phyloP scores from a whole-genome alignment of 805 yeast species.

The Maudiozyma barnettii region DNA sequence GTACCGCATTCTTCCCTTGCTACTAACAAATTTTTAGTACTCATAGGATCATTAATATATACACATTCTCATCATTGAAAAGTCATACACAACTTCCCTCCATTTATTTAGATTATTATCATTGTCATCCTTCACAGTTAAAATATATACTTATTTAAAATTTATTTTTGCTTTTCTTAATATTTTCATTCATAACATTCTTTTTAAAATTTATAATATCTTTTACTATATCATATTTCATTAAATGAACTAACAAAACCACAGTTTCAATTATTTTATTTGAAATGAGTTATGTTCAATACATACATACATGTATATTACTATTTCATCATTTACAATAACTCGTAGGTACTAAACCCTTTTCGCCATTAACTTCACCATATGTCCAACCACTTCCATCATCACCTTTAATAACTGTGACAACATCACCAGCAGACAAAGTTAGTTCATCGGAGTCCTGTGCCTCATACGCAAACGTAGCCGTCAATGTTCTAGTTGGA shows the following conservation, averaged over 20 bases:
- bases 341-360: slow-evolving; percentile 71
- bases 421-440: slow-evolving; percentile 62
- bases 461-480: slow-evolving; percentile 66
- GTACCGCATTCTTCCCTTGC: too few species aligned
- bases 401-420: slow-evolving; percentile 57
- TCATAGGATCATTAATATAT: too few species aligned
- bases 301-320: too few species aligned
- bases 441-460: slow-evolving; percentile 73
- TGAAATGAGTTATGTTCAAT: too few species aligned
- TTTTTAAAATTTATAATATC: not conserved
- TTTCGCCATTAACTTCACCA: slow-evolving; percentile 62
- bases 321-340: slow-evolving; percentile 39
- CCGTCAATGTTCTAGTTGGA: slow-evolving; percentile 42
- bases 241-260: not conserved
- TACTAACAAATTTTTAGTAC: too few species aligned
- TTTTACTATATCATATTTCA: not conserved
- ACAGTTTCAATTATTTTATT: not conserved
- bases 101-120: not conserved
- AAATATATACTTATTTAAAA: too few species aligned
- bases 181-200: not conserved
- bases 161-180: not conserved
- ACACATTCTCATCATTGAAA: too few species aligned
- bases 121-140: too few species aligned
- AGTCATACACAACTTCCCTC: not conserved
- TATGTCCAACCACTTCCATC: slow-evolving; percentile 92